Conservation (phyloP, 257 asterid species). For the Avicennia marina region DNA sequence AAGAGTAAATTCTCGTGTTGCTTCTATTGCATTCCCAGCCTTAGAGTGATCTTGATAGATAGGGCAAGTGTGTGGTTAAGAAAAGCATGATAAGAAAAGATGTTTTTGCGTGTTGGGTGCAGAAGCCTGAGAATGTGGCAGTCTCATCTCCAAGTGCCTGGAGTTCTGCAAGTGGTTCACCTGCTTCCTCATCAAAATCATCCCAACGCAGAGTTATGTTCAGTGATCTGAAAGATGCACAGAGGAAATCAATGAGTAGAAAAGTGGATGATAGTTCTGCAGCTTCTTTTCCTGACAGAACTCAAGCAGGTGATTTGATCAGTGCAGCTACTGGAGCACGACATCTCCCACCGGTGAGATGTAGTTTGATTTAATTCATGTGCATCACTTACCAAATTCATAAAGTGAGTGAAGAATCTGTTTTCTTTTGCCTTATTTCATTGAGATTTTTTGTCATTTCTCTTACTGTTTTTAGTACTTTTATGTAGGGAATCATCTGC, state of each 20-base stretch:
- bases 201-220: constrained; percentile 38
- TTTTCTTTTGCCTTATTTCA: not conserved
- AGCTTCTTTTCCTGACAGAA: constrained; percentile 45
- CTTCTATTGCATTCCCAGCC: constrained; percentile 14
- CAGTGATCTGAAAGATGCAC: constrained; percentile 52
- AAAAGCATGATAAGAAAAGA: not conserved
- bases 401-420: not conserved
- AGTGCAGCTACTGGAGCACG: constrained; percentile 54
- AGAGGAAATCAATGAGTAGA: constrained; percentile 59
- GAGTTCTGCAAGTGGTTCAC: constrained; percentile 64
- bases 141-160: constrained; percentile 42
- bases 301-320: constrained; percentile 84
- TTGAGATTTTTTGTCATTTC: not conserved
- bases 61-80: constrained; percentile 2
- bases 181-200: constrained; percentile 60
- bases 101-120: constrained; percentile 23
- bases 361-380: constrained; percentile 13
- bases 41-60: not conserved
- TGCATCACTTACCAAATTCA: not conserved
- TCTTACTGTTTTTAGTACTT: no score
- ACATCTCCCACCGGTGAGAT: constrained; percentile 63
- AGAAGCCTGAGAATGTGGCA: constrained; percentile 61
- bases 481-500: no score
- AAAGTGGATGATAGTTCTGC: constrained; percentile 36
- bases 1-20: constrained; percentile 41